phyloP scores from a whole-genome alignment of 768 basidiomycete genomes.

The Ramaria sp. region DNA sequence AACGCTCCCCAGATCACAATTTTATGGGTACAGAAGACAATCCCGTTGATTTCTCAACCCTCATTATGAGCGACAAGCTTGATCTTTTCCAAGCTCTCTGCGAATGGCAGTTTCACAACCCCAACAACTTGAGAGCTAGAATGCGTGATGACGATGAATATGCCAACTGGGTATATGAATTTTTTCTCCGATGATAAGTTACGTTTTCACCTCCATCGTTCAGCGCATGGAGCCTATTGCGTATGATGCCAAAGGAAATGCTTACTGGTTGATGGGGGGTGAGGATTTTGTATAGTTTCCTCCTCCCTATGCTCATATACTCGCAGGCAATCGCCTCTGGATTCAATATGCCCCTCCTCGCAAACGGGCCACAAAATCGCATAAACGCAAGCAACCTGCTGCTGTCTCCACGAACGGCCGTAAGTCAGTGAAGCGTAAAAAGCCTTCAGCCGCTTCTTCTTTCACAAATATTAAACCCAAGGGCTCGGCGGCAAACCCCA shows the following conservation, averaged over 20 bases:
- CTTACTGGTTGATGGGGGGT: constrained; percentile 83
- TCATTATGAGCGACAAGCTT: constrained; percentile 61
- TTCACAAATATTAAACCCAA: constrained; percentile 56
- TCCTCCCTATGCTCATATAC: constrained; percentile 4
- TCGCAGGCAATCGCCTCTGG: constrained; percentile 74
- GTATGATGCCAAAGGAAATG: constrained; percentile 66
- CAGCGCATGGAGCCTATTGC: constrained; percentile 83
- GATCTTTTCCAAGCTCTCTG: constrained; percentile 61
- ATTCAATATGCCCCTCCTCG: constrained; percentile 57
- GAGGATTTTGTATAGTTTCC: constrained; percentile 17
- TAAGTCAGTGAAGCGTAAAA: constrained; percentile 14
- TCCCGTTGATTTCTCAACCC: constrained; percentile 19
- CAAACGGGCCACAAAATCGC: constrained; percentile 13
- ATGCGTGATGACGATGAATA: constrained; percentile 76
- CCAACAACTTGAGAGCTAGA: constrained; percentile 50
- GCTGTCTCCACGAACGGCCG: constrained; percentile 10
- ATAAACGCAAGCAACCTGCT: constrained; percentile 28
- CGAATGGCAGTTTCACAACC: constrained; percentile 86
- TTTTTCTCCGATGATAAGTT: constrained; percentile 7
- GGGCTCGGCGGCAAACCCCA: constrained; percentile 21
- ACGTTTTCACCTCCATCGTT: constrained; percentile 4
- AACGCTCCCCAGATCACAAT: constrained; percentile 58
- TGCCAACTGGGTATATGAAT: constrained; percentile 59
- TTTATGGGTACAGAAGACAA: constrained; percentile 57
- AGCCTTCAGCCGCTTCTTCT: constrained; percentile 39